Evolutionary conservation across 2,329 filamentous ascomycete species (phyloP).

Genomic region (Aureobasidium sp.): DNA sequence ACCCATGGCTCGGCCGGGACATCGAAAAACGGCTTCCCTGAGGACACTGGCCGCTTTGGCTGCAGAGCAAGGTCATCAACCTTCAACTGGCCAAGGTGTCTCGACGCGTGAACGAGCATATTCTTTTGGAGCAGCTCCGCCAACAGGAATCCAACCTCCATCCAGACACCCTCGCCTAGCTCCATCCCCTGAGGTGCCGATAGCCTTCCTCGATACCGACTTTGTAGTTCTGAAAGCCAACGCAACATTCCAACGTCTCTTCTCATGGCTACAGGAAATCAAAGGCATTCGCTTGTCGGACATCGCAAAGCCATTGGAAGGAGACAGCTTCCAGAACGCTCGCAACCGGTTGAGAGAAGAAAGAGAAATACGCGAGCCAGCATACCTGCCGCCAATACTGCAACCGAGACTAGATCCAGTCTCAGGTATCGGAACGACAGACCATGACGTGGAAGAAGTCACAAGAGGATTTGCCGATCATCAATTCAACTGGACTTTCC

Average conservation of each 20-base stretch:
- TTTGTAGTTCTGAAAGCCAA: slow-evolving; percentile 42
- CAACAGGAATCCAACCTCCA: not conserved
- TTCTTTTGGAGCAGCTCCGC: not conserved
- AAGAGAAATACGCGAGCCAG: slow-evolving; percentile 40
- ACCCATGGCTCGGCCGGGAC: slow-evolving; percentile 23
- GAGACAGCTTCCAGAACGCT: slow-evolving; percentile 38
- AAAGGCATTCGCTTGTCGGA: slow-evolving; percentile 37
- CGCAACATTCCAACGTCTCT: slow-evolving; percentile 35
- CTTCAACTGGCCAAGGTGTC: not conserved
- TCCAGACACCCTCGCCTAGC: not conserved
- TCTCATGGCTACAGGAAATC: slow-evolving; percentile 33
- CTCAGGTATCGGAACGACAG: slow-evolving; percentile 32
- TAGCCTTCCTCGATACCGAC: slow-evolving; percentile 43
- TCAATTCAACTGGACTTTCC: slow-evolving; percentile 36
- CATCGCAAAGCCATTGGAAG: slow-evolving; percentile 36
- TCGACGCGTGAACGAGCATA: not conserved
- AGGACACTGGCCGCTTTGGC: slow-evolving; percentile 25
- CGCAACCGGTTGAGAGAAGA: slow-evolving; percentile 41
- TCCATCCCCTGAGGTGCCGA: slow-evolving; percentile 21
- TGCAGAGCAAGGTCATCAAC: not conserved
- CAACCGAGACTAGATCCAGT: slow-evolving; percentile 38
- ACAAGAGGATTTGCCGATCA: slow-evolving; percentile 38
- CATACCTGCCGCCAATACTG: slow-evolving; percentile 45
- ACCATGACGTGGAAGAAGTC: slow-evolving; percentile 38
- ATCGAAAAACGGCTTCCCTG: slow-evolving; percentile 28